A percentile compares a stretch with the other conserved stretches of the same genome.
phyloP scores from a whole-genome alignment of 1,284 basidiomycete genomes.

The Uromyces viciae-fabae region DNA sequence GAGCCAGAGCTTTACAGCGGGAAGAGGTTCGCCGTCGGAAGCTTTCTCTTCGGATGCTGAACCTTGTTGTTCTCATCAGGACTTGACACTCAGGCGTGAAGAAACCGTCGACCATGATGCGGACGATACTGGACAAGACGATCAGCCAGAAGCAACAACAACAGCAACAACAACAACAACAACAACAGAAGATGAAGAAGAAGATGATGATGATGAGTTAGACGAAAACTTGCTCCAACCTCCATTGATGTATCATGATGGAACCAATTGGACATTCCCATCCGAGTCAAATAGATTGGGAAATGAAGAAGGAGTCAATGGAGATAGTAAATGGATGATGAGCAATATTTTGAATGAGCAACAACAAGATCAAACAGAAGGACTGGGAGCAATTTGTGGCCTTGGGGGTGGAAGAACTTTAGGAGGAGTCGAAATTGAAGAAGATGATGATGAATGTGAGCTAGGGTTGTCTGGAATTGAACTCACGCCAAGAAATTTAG shows the following conservation, averaged over 20 bases:
- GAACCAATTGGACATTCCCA: constrained; percentile 20
- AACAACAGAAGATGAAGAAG: constrained; percentile 10
- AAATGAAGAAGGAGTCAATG: not conserved
- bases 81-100: not conserved
- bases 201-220: constrained; percentile 12
- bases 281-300: not conserved
- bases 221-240: not conserved
- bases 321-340: not conserved
- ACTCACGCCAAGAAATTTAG: not conserved
- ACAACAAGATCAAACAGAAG: not conserved
- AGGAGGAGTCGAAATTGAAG: not conserved
- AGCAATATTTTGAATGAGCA: not conserved
- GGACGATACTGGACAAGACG: not conserved
- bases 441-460: not conserved
- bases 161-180: no score
- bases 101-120: not conserved
- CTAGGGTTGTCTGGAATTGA: not conserved
- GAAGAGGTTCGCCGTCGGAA: constrained; percentile 21
- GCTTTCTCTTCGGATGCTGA: constrained; percentile 11
- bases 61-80: not conserved
- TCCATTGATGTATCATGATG: constrained; percentile 37
- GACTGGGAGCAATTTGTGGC: not conserved
- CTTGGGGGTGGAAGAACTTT: not conserved
- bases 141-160: no score
- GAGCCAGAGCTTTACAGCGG: no score